A percentile compares a stretch with the other conserved stretches of the same genome.
Conservation (phyloP, 768 basidiomycete genomes). For the Leccinum aurantiacum region DNA sequence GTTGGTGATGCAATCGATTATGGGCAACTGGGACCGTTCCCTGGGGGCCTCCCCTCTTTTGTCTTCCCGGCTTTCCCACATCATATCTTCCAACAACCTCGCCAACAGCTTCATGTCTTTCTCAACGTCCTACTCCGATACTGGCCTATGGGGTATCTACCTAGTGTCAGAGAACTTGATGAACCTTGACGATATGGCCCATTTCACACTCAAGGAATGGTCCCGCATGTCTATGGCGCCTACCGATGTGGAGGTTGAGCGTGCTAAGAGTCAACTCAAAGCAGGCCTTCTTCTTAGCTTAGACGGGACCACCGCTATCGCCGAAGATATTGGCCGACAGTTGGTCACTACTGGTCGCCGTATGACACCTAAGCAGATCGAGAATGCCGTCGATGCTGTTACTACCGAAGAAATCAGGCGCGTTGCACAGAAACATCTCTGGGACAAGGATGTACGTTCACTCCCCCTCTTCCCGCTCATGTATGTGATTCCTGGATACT, state of each 20-base stretch:
- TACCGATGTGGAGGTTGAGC: conserved; percentile 84
- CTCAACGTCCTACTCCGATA: conserved; percentile 98
- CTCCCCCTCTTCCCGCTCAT: conserved; percentile 24
- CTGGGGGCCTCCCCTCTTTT: conserved; percentile 88
- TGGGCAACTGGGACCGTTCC: conserved; percentile 99
- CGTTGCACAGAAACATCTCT: conserved; percentile 93
- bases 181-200: conserved; percentile 90
- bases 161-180: conserved; percentile 90
- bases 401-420: conserved; percentile 86
- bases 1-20: conserved; percentile 96
- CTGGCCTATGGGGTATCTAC: conserved; percentile 99
- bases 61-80: conserved; percentile 88
- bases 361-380: conserved; percentile 90
- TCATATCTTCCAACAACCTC: conserved; percentile 89
- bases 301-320: conserved; percentile 95
- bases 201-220: conserved; percentile 97
- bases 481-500: conserved; percentile 1
- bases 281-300: conserved; percentile 85
- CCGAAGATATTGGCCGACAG: conserved; percentile 98
- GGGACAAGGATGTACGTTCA: conserved; percentile 85
- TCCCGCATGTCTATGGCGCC: conserved; percentile 90
- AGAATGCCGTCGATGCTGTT: conserved; percentile 88
- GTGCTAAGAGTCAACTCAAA: conserved; percentile 98
- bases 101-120: conserved; percentile 99
- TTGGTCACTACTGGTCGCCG: conserved; percentile 91